A percentile compares a stretch with the other conserved stretches of the same genome.
phyloP scores from a whole-genome alignment of 2,329 filamentous ascomycete genomes.

The Fusarium papillatum region DNA sequence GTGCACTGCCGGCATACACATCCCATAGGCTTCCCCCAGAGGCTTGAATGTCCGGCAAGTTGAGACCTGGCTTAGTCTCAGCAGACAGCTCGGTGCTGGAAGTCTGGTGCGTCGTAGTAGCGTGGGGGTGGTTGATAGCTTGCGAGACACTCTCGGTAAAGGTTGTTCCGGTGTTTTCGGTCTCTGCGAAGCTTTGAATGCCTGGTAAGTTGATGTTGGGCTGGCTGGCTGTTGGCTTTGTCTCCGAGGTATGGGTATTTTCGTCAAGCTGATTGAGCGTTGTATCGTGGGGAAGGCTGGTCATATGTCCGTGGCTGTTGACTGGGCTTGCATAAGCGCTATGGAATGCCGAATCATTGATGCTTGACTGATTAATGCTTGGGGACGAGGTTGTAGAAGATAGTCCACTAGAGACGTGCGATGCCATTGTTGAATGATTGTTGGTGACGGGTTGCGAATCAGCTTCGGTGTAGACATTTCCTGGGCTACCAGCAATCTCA shows the following conservation, averaged over 20 bases:
- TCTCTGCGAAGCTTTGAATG: neutral
- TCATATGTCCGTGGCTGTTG: neutral
- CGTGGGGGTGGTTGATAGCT: neutral
- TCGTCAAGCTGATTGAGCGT: neutral
- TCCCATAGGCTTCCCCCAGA: neutral
- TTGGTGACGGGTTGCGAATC: neutral
- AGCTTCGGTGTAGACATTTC: neutral
- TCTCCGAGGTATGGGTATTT: neutral
- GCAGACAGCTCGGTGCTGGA: neutral
- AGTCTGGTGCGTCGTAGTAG: neutral
- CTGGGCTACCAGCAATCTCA: neutral
- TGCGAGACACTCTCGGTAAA: neutral
- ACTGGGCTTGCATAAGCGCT: neutral
- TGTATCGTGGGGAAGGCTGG: neutral
- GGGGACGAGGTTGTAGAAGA: neutral
- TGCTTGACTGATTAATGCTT: neutral
- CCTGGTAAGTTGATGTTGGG: neutral
- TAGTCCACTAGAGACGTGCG: neutral
- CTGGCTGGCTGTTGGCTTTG: neutral
- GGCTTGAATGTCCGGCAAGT: neutral
- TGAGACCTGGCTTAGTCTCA: neutral
- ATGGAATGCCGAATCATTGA: neutral
- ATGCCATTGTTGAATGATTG: neutral
- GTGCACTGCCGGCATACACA: neutral
- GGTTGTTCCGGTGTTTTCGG: neutral